A percentile compares a stretch with the other conserved stretches of the same genome.
Evolutionary conservation across 139 green algal species (phyloP).

Genomic region (Picocystis salinarum): DNA sequence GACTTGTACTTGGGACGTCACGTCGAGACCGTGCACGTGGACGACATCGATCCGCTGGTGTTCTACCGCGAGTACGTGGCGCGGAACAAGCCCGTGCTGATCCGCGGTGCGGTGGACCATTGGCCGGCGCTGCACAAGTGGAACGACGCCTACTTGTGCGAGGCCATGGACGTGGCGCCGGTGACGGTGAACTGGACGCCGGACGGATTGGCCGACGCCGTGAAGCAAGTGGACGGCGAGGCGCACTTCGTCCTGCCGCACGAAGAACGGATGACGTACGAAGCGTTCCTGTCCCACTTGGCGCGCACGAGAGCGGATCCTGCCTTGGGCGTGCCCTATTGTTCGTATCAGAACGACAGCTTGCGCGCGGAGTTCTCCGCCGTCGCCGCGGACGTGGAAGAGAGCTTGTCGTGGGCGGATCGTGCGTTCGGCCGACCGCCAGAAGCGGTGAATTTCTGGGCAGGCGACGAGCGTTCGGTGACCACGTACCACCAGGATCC

Average conservation of each 20-base stretch:
- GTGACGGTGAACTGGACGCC: not conserved
- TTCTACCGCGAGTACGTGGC: conserved; percentile 1
- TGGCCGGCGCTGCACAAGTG: not conserved
- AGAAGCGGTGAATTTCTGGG: conserved; percentile 57
- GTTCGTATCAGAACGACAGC: conserved; percentile 59
- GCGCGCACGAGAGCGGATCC: no score
- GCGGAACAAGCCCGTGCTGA: not conserved
- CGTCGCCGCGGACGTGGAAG: conserved; percentile 28
- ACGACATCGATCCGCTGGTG: no score
- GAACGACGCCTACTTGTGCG: not conserved
- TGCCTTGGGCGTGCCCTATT: no score
- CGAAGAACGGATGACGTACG: not conserved
- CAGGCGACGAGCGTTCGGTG: conserved; percentile 44
- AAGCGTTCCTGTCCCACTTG: no score
- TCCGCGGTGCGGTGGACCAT: not conserved
- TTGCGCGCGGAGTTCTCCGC: conserved; percentile 27
- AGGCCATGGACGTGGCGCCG: not conserved
- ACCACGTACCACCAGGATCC: conserved; percentile 75
- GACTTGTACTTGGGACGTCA: no score
- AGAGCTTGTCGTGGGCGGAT: conserved; percentile 22
- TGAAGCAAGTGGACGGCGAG: not conserved
- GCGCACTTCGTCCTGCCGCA: not conserved
- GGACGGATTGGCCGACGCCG: not conserved
- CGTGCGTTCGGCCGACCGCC: conserved; percentile 21
- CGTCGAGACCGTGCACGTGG: no score